Evolutionary conservation across 2,329 filamentous ascomycete genomes (phyloP), one percentile per base, ranked within the genome.

Genomic region (Gaeumannomyces sp.): DNA sequence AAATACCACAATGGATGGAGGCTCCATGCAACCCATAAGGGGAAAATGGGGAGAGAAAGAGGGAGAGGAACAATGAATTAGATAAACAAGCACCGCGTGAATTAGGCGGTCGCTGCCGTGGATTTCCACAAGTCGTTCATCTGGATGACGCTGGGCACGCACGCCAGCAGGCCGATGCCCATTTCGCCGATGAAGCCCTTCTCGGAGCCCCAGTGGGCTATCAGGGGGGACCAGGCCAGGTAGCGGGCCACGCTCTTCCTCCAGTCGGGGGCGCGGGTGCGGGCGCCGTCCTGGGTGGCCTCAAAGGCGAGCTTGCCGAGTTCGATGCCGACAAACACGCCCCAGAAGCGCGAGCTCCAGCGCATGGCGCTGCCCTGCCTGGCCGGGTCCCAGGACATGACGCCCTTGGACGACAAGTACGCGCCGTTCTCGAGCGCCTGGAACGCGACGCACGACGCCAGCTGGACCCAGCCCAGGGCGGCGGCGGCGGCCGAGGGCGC

Each of bases 361-460:
- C 87, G 74, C 76, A 85, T 89, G 73, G 89, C 87, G 69, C 78
- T 81, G 33, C 75, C 82, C 73, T 90, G 83, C 61, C 83, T 83
- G 61, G 83, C 80, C 19, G 82, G 79, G 7, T 77, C 76, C 77
- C 85, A 82, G 22, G 77, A 81, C 62, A 97, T 73, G 4, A 96
- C 84, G 27, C 89, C 88, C 75, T 93, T 93, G 66, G 81, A 80
- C 3, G 87, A 83, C 53, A 98, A 83, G 78, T 90, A 96, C 22
- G 90, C 90, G 56, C 84, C 83, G 77, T 97, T 97, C 80, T 99
- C 95, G 57, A 94, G 81, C 1, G 85, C 78, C 77, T 97, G 93
- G 79, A 90, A 96, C 13, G 79, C 73, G 13, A 89, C 76, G 74
- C 90, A 90, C 14, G 86, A 81, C 14, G 82, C 68, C 27, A 97